These are phyloP conservation scores for Creolimax fragrantissima DNA, from an alignment of 78 protist species.

Conservation along the genomic window DNA sequence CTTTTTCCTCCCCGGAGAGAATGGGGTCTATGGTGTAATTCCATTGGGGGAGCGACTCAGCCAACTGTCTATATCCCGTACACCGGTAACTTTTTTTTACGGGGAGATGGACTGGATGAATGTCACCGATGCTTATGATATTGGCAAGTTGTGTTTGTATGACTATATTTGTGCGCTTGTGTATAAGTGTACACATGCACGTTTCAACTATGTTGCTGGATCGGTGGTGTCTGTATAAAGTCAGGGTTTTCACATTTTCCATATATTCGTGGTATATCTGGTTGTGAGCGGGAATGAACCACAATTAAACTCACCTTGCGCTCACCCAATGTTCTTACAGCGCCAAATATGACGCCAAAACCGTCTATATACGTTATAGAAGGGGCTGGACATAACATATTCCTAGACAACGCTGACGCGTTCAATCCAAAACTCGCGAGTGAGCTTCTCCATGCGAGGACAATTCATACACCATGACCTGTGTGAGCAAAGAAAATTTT, in stretches of 20 bases:
- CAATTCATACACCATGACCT: too few relatives aligned
- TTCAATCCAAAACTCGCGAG: neutral
- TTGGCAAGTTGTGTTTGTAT: too few relatives aligned
- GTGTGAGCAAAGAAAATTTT: too few relatives aligned
- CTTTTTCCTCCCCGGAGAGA: neutral
- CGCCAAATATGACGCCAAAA: neutral
- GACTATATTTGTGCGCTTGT: too few relatives aligned
- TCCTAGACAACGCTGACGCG: neutral
- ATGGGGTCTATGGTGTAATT: neutral
- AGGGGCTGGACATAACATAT: neutral
- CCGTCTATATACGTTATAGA: neutral
- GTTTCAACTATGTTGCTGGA: too few relatives aligned
- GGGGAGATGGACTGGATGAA: slow-evolving; percentile 19
- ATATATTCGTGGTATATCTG: too few relatives aligned
- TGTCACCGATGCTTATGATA: neutral
- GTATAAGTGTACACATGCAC: too few relatives aligned
- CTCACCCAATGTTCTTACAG: neutral
- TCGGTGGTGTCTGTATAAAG: too few relatives aligned
- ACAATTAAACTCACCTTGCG: too few relatives aligned
- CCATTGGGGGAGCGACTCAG: neutral
- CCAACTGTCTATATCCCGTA: neutral
- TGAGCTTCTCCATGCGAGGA: too few relatives aligned
- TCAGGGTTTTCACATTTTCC: too few relatives aligned
- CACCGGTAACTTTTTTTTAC: slow-evolving; percentile 1
- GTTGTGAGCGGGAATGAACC: too few relatives aligned